phyloP scores from a whole-genome alignment of 192 early-diverging fungal genomes.

The Podila verticillata region DNA sequence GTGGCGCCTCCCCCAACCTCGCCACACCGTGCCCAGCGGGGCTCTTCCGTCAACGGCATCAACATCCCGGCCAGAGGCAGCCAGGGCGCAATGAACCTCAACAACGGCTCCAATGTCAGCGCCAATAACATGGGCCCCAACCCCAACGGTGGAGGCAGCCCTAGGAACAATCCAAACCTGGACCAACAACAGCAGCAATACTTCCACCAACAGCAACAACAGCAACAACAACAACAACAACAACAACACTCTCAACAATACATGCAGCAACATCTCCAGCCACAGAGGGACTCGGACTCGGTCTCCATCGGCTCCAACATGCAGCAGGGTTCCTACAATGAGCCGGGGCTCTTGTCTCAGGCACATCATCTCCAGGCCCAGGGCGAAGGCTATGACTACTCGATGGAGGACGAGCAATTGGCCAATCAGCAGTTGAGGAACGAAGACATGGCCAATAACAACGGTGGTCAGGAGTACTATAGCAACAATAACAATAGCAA shows the following conservation, averaged over 20 bases:
- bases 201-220: conserved; percentile 9
- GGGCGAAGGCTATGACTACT: not conserved
- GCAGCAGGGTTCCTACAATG: conserved; percentile 9
- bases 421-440: conserved; percentile 13
- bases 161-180: conserved; percentile 2
- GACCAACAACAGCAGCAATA: conserved; percentile 10
- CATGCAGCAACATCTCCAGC: conserved; percentile 12
- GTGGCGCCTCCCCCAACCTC: conserved; percentile 2
- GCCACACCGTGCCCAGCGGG: conserved; percentile 6
- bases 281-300: conserved; percentile 3
- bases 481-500: conserved; percentile 1
- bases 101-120: not conserved
- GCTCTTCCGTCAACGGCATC: conserved; percentile 11
- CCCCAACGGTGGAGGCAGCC: conserved; percentile 2
- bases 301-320: conserved; percentile 8
- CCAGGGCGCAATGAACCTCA: not conserved
- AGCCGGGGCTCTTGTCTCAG: conserved; percentile 4
- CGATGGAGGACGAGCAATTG: not conserved
- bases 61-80: conserved; percentile 21
- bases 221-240: conserved; percentile 17
- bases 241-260: conserved; percentile 10
- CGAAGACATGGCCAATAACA: conserved; percentile 5
- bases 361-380: not conserved
- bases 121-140: not conserved
- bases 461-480: conserved; percentile 5